Evolutionary conservation across 257 asterid genomes (phyloP), one percentile per base, ranked within the genome.

Genomic region (Scutellaria barbata): DNA sequence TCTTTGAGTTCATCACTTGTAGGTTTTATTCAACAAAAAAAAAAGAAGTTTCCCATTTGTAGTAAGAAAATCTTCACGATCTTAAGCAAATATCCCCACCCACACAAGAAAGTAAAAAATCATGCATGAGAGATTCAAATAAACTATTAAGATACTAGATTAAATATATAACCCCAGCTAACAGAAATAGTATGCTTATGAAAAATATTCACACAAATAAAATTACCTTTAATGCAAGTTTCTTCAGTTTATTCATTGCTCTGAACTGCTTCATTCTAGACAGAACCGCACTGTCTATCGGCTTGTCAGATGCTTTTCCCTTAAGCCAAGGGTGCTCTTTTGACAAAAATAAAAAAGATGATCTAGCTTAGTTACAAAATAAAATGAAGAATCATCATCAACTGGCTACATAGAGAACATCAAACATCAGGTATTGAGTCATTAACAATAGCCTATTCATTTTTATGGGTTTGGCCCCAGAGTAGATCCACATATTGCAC

Each of bases 221-320:
- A 39, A 33, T 52, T 65, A 90, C 96, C 95, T 88, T 88, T 30
- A 88, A 74, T 43, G 96, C 96, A 22, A 90, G 90, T 85, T 90
- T 83, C 84, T 90, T 86, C 74, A 88, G 90, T 84, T 90, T 90
- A 76, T 90, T 90, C 95, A 88, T 88, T 74, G 95, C 96, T 57
- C 96, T 86, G 82, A 90, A 90, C 80, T 88, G 96, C 79, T 90
- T 90, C 96, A 90, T 84, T 76, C 96, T 84, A 7, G 95, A 88
- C 47, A 90, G 87, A 43, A 90, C 96, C 6, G 91, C 96, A 83
- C 96, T 88, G 66, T 85, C 92, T 41, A 90, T 88, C 51, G 91
- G 96, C 81, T 88, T 86, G 82, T 90, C 95, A 45, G 95, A 78
- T 45, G 95, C 95, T 81, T 83, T 87, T 60, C 96, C 95, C 85